Evolutionary conservation across 441 rosid species (phyloP).

Genomic region (Brassica hybrid): DNA sequence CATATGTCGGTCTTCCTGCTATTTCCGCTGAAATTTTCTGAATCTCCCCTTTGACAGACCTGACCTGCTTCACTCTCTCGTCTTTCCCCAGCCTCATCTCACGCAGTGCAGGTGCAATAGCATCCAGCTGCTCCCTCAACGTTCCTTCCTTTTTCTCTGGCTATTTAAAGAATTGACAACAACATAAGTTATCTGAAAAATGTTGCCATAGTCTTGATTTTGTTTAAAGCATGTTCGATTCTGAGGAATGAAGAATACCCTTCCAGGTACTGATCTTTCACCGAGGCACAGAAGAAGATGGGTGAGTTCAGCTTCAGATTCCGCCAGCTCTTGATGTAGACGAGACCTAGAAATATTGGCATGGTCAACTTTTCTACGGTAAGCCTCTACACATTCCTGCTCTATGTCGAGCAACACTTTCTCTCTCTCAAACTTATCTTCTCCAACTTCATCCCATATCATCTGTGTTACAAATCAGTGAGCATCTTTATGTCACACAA

Average conservation of each 20-base stretch:
- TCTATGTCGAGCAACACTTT: constrained; percentile 87
- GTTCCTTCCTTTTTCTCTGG: constrained; percentile 92
- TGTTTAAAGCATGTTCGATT: not conserved
- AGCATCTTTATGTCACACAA: not conserved
- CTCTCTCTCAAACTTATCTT: constrained; percentile 78
- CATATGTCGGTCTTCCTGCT: constrained; percentile 81
- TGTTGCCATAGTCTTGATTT: constrained; percentile 1
- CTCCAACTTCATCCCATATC: constrained; percentile 99
- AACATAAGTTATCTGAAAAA: constrained; percentile 2
- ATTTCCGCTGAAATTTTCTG: constrained; percentile 90
- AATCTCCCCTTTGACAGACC: constrained; percentile 79
- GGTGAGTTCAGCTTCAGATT: constrained; percentile 97
- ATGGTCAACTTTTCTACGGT: constrained; percentile 95
- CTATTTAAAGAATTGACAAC: constrained; percentile 47
- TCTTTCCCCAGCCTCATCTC: constrained; percentile 92
- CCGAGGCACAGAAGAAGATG: constrained; percentile 95
- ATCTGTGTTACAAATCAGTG: constrained; percentile 54
- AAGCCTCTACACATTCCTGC: constrained; percentile 91
- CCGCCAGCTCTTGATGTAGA: constrained; percentile 94
- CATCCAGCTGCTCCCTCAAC: constrained; percentile 85
- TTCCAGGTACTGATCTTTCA: constrained; percentile 92
- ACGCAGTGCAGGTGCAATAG: constrained; percentile 84
- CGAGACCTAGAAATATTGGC: constrained; percentile 95
- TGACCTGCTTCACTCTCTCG: constrained; percentile 80
- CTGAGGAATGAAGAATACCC: constrained; percentile 56